Conservation (phyloP, 2,329 filamentous ascomycete species). For the Microcyclospora pomicola region DNA sequence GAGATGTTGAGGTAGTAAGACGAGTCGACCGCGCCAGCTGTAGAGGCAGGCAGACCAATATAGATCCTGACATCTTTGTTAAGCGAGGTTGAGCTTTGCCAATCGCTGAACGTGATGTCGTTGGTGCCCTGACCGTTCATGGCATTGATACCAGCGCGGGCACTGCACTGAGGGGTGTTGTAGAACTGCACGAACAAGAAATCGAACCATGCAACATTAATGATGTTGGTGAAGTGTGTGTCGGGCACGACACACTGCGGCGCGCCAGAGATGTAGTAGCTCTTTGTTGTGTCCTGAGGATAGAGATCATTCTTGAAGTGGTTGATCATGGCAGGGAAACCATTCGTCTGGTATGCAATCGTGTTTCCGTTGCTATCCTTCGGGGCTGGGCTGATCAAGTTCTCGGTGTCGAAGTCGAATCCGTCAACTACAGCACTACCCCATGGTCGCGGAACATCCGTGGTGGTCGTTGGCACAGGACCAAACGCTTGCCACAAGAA, state of each 20-base stretch:
- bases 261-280: constrained; percentile 38
- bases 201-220: constrained; percentile 29
- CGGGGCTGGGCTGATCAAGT: constrained; percentile 15
- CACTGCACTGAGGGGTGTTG: constrained; percentile 35
- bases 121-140: constrained; percentile 17
- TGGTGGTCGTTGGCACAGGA: constrained; percentile 11
- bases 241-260: constrained; percentile 36
- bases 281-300: constrained; percentile 9
- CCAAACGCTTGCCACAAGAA: constrained; percentile 36
- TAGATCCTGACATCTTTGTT: constrained; percentile 37
- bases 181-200: constrained; percentile 35
- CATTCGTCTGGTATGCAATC: constrained; percentile 22
- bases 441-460: constrained; percentile 29
- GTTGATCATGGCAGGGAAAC: constrained; percentile 28
- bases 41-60: constrained; percentile 33
- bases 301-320: constrained; percentile 4
- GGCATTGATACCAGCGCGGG: constrained; percentile 27
- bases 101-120: constrained; percentile 12
- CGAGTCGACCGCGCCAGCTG: constrained; percentile 17
- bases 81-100: constrained; percentile 12
- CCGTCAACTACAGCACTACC: constrained; percentile 37
- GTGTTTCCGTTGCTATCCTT: constrained; percentile 19
- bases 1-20: constrained; percentile 31
- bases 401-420: constrained; percentile 40
- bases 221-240: constrained; percentile 25